Conservation (phyloP, 352 stramenopile species). For the Globisporangium carolinianum region DNA sequence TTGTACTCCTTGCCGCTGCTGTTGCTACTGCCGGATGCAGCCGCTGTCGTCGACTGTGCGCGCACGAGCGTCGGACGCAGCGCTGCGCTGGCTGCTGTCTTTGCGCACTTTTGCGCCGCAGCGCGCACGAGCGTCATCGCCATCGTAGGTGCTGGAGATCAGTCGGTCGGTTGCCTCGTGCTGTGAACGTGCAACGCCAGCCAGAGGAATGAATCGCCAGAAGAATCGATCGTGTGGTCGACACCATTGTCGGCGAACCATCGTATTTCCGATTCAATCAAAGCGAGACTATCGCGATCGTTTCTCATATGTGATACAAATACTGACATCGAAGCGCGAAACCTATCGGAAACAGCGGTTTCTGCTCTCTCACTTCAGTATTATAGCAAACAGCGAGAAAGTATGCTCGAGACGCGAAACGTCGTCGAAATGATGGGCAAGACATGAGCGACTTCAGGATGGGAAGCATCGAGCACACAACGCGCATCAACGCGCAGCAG, state of each 20-base stretch:
- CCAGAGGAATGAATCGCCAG: background rate
- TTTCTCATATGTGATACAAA: too few relatives aligned
- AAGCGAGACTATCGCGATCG: too few relatives aligned
- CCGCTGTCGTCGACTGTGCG: conserved; percentile 7
- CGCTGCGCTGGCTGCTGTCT: conserved; percentile 15
- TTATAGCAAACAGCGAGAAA: background rate
- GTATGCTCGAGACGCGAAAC: background rate
- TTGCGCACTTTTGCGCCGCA: conserved; percentile 19
- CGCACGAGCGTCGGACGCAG: conserved; percentile 9
- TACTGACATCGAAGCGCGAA: too few relatives aligned
- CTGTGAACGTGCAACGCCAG: conserved; percentile 1
- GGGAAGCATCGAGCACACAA: conserved; percentile 43
- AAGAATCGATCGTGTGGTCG: too few relatives aligned
- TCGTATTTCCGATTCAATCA: too few relatives aligned
- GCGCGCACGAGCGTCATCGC: conserved; percentile 37
- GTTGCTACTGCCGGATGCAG: background rate
- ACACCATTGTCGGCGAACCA: too few relatives aligned
- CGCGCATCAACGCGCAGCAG: conserved; percentile 30
- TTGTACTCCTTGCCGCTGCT: conserved; percentile 9
- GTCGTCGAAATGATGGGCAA: background rate
- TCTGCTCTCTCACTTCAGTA: background rate
- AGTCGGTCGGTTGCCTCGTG: too few relatives aligned
- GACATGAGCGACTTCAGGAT: conserved; percentile 15
- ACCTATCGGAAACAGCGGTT: background rate
- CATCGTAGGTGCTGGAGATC: conserved; percentile 13